These are phyloP conservation scores for Podochytrium sp. DNA, from an alignment of 192 early-diverging fungal species.

Conservation along the genomic window DNA sequence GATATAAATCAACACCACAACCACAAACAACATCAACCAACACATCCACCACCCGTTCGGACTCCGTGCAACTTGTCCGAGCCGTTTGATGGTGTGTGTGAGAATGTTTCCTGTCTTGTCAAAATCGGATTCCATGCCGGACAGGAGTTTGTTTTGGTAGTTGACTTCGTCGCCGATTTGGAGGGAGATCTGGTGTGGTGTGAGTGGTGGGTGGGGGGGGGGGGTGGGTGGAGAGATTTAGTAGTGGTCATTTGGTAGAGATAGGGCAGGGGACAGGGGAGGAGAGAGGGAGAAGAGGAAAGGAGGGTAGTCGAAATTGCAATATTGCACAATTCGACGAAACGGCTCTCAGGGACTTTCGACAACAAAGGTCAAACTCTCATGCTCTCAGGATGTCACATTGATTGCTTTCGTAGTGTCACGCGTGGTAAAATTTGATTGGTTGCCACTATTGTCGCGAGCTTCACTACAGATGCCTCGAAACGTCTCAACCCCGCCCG, in stretches of 20 bases:
- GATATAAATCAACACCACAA: conserved; percentile 42
- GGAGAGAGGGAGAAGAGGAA: not conserved
- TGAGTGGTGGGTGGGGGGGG: no score
- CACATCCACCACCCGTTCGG: conserved; percentile 52
- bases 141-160: conserved; percentile 35
- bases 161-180: conserved; percentile 45
- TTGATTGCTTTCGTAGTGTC: no score
- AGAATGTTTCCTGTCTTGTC: conserved; percentile 42
- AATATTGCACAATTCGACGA: no score
- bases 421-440: no score
- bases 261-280: not conserved
- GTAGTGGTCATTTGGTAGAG: not conserved
- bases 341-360: no score
- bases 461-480: no score
- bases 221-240: not conserved
- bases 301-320: no score
- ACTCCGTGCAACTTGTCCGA: conserved; percentile 32
- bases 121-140: conserved; percentile 41
- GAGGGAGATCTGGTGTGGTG: conserved; percentile 38
- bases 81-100: conserved; percentile 36
- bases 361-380: no score
- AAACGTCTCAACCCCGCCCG: no score
- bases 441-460: no score
- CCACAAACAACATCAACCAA: conserved; percentile 44
- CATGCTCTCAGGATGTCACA: no score